Conservation (phyloP, 1,139 yeast genomes). For the Pneumocystis carinii region DNA sequence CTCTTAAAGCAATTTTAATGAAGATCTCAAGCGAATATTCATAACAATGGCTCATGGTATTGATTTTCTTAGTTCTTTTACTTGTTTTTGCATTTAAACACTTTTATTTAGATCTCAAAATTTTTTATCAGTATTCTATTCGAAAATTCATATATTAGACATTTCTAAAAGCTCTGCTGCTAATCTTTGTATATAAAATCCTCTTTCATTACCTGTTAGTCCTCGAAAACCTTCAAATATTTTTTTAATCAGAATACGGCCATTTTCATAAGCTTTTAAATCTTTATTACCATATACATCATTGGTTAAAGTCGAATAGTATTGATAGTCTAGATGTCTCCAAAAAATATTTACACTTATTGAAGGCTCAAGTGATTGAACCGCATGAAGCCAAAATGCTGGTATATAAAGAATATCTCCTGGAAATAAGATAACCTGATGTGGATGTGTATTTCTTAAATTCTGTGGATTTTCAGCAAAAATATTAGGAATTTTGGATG, state of each 20-base stretch:
- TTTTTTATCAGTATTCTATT: neutral
- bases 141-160: constrained; percentile 6
- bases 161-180: constrained; percentile 17
- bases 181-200: constrained; percentile 21
- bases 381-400: constrained; percentile 28
- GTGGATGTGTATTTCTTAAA: constrained; percentile 19
- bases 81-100: neutral
- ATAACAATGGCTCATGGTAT: neutral
- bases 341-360: constrained; percentile 26
- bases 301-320: constrained; percentile 22
- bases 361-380: constrained; percentile 22
- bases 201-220: constrained; percentile 19
- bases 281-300: constrained; percentile 28
- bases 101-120: neutral
- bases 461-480: constrained; percentile 18
- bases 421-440: constrained; percentile 24
- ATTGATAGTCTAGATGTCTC: constrained; percentile 21
- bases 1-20: neutral
- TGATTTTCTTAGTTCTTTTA: neutral
- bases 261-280: constrained; percentile 23
- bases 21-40: neutral
- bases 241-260: constrained; percentile 19
- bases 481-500: constrained; percentile 23
- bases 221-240: constrained; percentile 18
- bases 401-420: constrained; percentile 28